These are phyloP conservation scores for Volvariella volvacea DNA, from an alignment of 1,284 basidiomycete genomes.

Conservation along the genomic window DNA sequence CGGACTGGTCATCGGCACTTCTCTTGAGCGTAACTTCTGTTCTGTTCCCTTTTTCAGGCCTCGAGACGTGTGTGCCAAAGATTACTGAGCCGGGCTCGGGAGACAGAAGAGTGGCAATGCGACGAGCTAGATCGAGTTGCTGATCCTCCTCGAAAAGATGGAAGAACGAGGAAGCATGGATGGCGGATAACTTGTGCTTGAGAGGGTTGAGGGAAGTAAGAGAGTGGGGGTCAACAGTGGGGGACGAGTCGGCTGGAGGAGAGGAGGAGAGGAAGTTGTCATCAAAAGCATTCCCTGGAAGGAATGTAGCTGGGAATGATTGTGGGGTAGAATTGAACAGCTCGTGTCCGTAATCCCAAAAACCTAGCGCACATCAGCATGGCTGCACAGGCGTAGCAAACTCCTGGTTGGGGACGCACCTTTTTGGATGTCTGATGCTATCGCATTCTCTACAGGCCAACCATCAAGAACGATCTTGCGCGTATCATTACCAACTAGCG, in stretches of 20 bases:
- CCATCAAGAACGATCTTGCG: conserved; percentile 35
- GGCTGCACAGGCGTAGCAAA: conserved; percentile 7
- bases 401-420: conserved; percentile 15
- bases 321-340: conserved; percentile 27
- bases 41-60: conserved; percentile 16
- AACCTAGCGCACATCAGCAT: conserved; percentile 16
- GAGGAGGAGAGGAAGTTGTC: conserved; percentile 14
- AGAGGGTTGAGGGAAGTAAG: conserved; percentile 37
- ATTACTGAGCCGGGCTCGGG: conserved; percentile 24
- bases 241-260: conserved; percentile 18
- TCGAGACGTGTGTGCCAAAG: conserved; percentile 23
- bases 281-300: conserved; percentile 41
- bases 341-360: conserved; percentile 32
- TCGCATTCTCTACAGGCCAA: conserved; percentile 19
- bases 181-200: conserved; percentile 35
- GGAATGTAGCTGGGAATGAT: conserved; percentile 37
- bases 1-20: background rate
- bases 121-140: conserved; percentile 33
- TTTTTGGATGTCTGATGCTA: conserved; percentile 24
- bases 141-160: conserved; percentile 41
- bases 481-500: conserved; percentile 36
- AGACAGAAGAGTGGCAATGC: conserved; percentile 30
- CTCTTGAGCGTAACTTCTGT: conserved; percentile 3
- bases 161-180: conserved; percentile 44
- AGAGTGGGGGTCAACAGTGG: conserved; percentile 19